These are phyloP conservation scores for Urochloa ruziziensis DNA, from an alignment of 176 grass and related monocot species.

Conservation along the genomic window DNA sequence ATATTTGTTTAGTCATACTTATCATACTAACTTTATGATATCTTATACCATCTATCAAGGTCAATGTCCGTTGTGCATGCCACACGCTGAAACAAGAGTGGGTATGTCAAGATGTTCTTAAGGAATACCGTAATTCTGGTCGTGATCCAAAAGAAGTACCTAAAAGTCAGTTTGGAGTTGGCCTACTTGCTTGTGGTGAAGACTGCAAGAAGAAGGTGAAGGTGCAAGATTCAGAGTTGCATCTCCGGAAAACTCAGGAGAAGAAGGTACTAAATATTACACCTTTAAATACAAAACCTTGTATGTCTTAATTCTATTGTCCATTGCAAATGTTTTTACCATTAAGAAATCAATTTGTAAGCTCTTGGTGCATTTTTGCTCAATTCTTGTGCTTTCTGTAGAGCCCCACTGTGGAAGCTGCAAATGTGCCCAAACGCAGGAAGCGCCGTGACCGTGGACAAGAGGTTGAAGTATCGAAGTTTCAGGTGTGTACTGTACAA, in stretches of 20 bases:
- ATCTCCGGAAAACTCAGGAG: constrained; percentile 71
- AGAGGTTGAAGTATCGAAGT: constrained; percentile 56
- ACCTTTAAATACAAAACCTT: not conserved
- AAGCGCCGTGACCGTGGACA: constrained; percentile 63
- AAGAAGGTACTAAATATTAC: constrained; percentile 52
- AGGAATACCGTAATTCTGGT: constrained; percentile 57
- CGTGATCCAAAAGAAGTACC: constrained; percentile 74
- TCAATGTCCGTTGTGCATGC: constrained; percentile 81
- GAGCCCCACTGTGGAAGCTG: constrained; percentile 30
- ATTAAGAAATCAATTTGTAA: not conserved
- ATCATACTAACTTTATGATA: constrained; percentile 21
- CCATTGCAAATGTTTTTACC: not conserved
- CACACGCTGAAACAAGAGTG: constrained; percentile 83
- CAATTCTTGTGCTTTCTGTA: constrained; percentile 21
- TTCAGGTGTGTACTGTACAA: constrained; percentile 53
- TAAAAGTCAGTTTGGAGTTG: constrained; percentile 81
- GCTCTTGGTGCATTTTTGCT: not conserved
- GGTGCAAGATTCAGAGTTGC: constrained; percentile 59
- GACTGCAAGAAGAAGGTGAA: constrained; percentile 68
- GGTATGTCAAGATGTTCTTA: constrained; percentile 84
- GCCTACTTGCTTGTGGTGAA: constrained; percentile 62
- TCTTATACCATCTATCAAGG: constrained; percentile 52
- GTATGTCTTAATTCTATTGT: not conserved
- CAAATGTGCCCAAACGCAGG: constrained; percentile 74
- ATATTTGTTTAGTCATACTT: not conserved